phyloP scores from a whole-genome alignment of 768 basidiomycete genomes.

The Boletus rex-veris region DNA sequence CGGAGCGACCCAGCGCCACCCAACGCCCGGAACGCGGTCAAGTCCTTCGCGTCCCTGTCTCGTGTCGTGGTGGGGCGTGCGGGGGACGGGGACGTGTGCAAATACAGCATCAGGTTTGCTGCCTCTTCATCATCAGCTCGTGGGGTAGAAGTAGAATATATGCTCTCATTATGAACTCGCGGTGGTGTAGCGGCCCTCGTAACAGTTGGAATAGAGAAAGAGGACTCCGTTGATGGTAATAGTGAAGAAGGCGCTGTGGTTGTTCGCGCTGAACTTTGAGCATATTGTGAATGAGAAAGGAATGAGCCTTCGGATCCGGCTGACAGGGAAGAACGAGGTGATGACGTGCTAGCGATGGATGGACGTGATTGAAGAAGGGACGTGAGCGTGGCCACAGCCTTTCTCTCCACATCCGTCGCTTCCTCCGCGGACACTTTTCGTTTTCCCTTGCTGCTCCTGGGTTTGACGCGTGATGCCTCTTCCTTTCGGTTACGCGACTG shows the following conservation, averaged over 20 bases:
- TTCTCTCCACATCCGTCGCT: constrained; percentile 63
- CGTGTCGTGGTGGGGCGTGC: constrained; percentile 54
- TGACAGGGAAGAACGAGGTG: constrained; percentile 67
- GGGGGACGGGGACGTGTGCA: constrained; percentile 83
- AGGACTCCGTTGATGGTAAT: constrained; percentile 38
- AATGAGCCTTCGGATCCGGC: constrained; percentile 67
- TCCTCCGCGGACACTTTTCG: constrained; percentile 38
- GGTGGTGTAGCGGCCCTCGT: constrained; percentile 37
- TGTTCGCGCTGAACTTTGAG: constrained; percentile 63
- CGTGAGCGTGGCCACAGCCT: constrained; percentile 78
- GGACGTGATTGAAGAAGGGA: constrained; percentile 65
- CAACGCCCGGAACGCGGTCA: constrained; percentile 54
- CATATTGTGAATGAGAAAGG: constrained; percentile 60
- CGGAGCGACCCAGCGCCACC: constrained; percentile 46
- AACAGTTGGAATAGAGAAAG: constrained; percentile 27
- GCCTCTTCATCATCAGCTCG: constrained; percentile 72
- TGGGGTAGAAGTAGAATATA: constrained; percentile 48
- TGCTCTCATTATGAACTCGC: constrained; percentile 28
- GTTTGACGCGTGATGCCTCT: constrained; percentile 35
- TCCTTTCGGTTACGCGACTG: constrained; percentile 43
- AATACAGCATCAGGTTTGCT: constrained; percentile 80
- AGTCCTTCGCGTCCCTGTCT: constrained; percentile 46
- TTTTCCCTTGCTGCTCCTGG: constrained; percentile 48
- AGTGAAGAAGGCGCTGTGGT: constrained; percentile 40
- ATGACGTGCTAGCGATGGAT: constrained; percentile 57